Conservation (phyloP, 495 filamentous ascomycete species). For the Neurospora sp. region DNA sequence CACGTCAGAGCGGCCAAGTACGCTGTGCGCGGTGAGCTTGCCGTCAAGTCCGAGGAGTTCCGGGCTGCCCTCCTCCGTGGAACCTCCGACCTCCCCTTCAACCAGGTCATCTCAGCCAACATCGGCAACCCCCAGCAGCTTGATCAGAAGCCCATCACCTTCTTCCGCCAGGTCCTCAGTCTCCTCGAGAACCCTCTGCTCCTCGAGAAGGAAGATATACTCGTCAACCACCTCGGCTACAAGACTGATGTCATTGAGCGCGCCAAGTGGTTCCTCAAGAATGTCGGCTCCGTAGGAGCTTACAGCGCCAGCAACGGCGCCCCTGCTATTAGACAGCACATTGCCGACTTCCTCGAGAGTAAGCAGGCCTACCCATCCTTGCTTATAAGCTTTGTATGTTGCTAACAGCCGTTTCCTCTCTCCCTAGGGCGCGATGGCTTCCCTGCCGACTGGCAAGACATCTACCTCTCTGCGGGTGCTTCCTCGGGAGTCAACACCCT, state of each 20-base stretch:
- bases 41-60: constrained; percentile 82
- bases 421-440: constrained; percentile 69
- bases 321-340: constrained; percentile 71
- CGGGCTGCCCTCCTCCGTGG: constrained; percentile 51
- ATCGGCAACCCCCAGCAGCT: constrained; percentile 99
- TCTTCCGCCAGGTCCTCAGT: constrained; percentile 95
- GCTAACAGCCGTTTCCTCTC: neutral
- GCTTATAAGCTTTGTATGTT: too few relatives aligned
- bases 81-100: constrained; percentile 65
- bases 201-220: constrained; percentile 64
- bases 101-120: constrained; percentile 87
- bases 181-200: constrained; percentile 82
- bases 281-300: constrained; percentile 85
- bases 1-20: constrained; percentile 80
- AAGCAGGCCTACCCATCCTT: constrained; percentile 13
- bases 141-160: constrained; percentile 97
- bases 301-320: constrained; percentile 92
- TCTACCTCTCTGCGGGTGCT: constrained; percentile 84
- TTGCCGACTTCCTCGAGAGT: constrained; percentile 88
- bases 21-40: constrained; percentile 92
- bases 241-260: constrained; percentile 80
- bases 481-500: constrained; percentile 91
- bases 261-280: constrained; percentile 64
- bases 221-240: constrained; percentile 63
- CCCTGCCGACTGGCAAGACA: constrained; percentile 60